phyloP scores from a whole-genome alignment of 805 yeast species.

The Wickerhamiella australiensis region DNA sequence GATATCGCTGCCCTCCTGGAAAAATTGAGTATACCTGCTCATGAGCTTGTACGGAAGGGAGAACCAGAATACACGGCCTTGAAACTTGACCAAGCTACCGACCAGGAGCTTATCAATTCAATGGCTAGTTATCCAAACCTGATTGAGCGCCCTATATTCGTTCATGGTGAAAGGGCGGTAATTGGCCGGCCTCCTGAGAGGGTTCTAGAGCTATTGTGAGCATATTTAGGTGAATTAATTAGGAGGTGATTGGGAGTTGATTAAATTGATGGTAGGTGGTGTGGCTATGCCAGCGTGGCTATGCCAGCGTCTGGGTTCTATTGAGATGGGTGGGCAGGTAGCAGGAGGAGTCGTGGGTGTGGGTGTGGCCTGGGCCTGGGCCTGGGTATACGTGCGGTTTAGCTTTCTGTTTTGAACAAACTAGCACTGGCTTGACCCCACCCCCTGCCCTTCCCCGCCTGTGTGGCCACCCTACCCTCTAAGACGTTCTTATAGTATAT shows the following conservation, averaged over 20 bases:
- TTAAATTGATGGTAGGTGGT: too few relatives aligned
- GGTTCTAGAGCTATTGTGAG: neutral
- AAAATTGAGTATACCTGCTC: neutral
- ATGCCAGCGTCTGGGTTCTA: too few relatives aligned
- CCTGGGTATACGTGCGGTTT: too few relatives aligned
- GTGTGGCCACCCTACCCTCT: too few relatives aligned
- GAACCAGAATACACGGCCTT: neutral
- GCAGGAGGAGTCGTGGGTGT: too few relatives aligned
- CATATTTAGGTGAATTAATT: neutral
- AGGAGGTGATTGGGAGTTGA: neutral
- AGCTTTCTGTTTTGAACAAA: too few relatives aligned
- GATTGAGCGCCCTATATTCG: neutral
- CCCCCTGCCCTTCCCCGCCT: too few relatives aligned
- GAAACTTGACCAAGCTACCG: neutral
- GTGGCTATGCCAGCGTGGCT: too few relatives aligned
- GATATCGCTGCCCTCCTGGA: neutral
- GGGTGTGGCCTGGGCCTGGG: too few relatives aligned
- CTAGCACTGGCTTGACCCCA: too few relatives aligned
- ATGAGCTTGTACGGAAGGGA: neutral
- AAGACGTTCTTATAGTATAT: neutral
- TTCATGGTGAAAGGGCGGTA: neutral
- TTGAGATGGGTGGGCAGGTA: too few relatives aligned
- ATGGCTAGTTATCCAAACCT: neutral
- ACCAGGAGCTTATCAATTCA: neutral
- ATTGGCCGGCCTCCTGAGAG: slow-evolving; percentile 1